phyloP scores from a whole-genome alignment of 768 basidiomycete genomes.

The Artomyces pyxidatus region DNA sequence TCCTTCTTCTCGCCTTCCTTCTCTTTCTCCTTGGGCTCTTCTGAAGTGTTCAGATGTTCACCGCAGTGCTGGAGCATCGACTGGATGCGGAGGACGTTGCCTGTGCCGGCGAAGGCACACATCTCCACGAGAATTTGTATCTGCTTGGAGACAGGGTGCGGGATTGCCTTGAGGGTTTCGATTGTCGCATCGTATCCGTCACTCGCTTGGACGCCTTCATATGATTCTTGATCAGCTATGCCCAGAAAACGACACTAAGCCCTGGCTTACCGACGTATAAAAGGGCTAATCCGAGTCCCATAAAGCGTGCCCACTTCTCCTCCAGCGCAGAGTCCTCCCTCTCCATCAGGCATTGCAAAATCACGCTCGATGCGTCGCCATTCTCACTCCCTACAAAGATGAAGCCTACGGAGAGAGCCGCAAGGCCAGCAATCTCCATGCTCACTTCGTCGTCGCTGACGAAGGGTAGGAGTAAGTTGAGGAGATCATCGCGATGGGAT shows the following conservation, averaged over 20 bases:
- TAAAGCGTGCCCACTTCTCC: conserved; percentile 92
- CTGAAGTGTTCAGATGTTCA: conserved; percentile 66
- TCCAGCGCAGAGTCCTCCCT: conserved; percentile 63
- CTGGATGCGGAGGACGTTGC: conserved; percentile 92
- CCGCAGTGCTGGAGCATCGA: conserved; percentile 88
- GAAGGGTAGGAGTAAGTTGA: conserved; percentile 67
- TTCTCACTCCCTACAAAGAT: conserved; percentile 94
- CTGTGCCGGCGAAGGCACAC: conserved; percentile 91
- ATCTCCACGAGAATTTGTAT: conserved; percentile 90
- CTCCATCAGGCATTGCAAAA: conserved; percentile 90
- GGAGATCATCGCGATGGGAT: conserved; percentile 82
- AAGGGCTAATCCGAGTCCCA: conserved; percentile 83
- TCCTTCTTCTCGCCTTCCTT: conserved; percentile 54
- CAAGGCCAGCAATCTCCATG: conserved; percentile 84
- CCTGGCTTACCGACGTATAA: conserved; percentile 70
- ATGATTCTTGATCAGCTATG: conserved; percentile 1
- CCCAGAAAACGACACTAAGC: not conserved
- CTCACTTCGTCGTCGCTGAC: conserved; percentile 74
- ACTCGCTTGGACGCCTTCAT: conserved; percentile 89
- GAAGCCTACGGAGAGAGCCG: conserved; percentile 87
- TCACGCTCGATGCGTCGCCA: conserved; percentile 83
- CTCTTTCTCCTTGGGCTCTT: conserved; percentile 29
- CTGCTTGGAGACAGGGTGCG: conserved; percentile 85
- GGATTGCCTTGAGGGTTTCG: conserved; percentile 87
- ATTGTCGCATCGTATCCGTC: conserved; percentile 76